Conservation (phyloP, 2,329 filamentous ascomycete species). For the Emericellopsis cladophorae region DNA sequence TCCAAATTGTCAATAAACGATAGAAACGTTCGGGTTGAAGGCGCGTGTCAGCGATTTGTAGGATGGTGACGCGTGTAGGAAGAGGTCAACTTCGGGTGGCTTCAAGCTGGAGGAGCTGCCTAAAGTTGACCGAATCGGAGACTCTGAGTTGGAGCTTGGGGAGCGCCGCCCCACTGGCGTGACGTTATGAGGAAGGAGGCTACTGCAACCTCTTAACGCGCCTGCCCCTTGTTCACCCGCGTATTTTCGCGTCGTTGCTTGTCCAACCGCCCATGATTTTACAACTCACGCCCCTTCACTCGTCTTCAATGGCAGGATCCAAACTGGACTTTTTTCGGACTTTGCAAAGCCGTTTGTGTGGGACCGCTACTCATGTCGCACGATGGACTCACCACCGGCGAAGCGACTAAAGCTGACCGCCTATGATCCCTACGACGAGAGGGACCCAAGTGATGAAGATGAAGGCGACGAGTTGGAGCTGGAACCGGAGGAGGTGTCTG, state of each 20-base stretch:
- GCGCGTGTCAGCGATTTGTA: too few species aligned
- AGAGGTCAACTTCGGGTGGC: too few species aligned
- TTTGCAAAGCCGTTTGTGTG: too few species aligned
- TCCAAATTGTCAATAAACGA: background rate
- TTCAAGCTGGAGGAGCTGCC: too few species aligned
- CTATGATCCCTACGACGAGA: background rate
- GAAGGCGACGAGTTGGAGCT: constrained; percentile 21
- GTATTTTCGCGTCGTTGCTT: constrained; percentile 1
- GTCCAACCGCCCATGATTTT: background rate
- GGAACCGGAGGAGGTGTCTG: constrained; percentile 31
- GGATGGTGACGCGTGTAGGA: too few species aligned
- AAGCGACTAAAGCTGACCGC: constrained; percentile 2
- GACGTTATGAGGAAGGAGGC: background rate
- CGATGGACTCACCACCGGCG: constrained; percentile 3
- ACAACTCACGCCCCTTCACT: background rate
- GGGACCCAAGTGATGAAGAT: constrained; percentile 1
- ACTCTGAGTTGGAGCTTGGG: too few species aligned
- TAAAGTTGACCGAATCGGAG: too few species aligned
- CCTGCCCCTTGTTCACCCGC: background rate
- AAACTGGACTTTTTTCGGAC: too few species aligned
- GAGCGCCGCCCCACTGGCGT: background rate
- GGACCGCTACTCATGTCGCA: too few species aligned
- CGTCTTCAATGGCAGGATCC: background rate
- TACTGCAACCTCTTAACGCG: background rate
- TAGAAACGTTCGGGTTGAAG: too few species aligned